Conservation (phyloP, 495 filamentous ascomycete genomes). For the Letharia columbiana region DNA sequence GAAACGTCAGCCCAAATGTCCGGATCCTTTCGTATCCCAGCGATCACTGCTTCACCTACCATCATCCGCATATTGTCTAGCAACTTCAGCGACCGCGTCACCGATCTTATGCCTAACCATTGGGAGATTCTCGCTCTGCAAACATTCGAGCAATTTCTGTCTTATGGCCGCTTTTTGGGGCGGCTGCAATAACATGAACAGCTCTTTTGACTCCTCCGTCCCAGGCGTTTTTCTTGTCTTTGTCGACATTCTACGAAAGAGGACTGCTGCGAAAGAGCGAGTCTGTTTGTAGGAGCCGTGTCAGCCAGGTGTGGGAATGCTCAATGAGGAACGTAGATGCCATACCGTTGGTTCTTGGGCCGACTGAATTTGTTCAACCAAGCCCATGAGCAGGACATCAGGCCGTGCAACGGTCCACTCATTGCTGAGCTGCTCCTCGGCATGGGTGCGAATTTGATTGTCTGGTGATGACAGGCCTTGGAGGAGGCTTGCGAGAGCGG, state of each 20-base stretch:
- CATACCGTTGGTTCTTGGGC: conserved; percentile 52
- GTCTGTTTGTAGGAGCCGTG: conserved; percentile 43
- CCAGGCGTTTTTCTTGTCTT: conserved; percentile 70
- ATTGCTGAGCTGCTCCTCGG: conserved; percentile 80
- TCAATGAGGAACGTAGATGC: conserved; percentile 1
- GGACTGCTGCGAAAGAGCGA: conserved; percentile 82
- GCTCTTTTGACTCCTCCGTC: conserved; percentile 63
- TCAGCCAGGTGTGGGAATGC: conserved; percentile 4
- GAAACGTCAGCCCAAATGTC: conserved; percentile 17
- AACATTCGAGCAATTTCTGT: conserved; percentile 66
- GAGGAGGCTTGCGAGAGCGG: conserved; percentile 76
- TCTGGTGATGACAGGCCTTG: conserved; percentile 81
- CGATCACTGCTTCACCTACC: conserved; percentile 46
- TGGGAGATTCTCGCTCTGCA: conserved; percentile 59
- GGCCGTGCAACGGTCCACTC: conserved; percentile 78
- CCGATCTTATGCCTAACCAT: conserved; percentile 88
- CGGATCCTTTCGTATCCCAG: background rate
- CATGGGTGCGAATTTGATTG: conserved; percentile 72
- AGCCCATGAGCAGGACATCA: conserved; percentile 81
- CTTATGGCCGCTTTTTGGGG: conserved; percentile 71
- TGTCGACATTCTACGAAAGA: conserved; percentile 87
- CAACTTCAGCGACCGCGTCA: conserved; percentile 91
- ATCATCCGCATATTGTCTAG: conserved; percentile 86
- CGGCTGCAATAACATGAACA: conserved; percentile 65
- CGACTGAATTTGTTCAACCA: conserved; percentile 81